A percentile compares a stretch with the other conserved stretches of the same genome.
Evolutionary conservation across 768 basidiomycete genomes (phyloP).

Genomic region (Tricholomella constricta): DNA sequence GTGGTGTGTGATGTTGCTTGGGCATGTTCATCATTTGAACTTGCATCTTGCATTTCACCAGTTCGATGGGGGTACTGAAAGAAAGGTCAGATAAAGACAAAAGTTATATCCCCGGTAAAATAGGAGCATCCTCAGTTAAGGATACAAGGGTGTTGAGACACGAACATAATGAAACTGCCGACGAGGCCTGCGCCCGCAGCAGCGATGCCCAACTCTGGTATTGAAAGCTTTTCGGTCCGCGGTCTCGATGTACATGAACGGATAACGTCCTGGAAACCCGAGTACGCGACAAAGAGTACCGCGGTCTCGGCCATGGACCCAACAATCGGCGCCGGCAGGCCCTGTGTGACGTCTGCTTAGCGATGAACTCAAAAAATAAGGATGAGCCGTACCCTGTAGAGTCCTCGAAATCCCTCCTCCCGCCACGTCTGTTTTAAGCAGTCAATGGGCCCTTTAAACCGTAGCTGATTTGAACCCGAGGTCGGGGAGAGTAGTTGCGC

Average conservation of each 20-base stretch:
- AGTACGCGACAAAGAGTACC: slow-evolving; percentile 83
- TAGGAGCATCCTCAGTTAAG: not conserved
- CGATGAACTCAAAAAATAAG: not conserved
- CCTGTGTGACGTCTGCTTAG: slow-evolving; percentile 51
- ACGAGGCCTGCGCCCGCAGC: slow-evolving; percentile 86
- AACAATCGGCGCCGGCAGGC: slow-evolving; percentile 89
- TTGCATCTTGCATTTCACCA: slow-evolving; percentile 93
- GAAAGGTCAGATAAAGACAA: slow-evolving; percentile 3
- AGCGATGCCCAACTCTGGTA: slow-evolving; percentile 74
- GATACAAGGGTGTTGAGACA: slow-evolving; percentile 12
- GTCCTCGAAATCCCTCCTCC: slow-evolving; percentile 79
- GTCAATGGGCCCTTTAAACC: slow-evolving; percentile 87
- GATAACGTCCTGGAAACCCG: slow-evolving; percentile 69
- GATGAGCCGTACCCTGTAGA: slow-evolving; percentile 76
- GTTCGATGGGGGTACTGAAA: slow-evolving; percentile 78
- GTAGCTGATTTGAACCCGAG: slow-evolving; percentile 46
- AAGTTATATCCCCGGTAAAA: not conserved
- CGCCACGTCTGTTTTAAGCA: slow-evolving; percentile 82
- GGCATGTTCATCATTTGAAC: slow-evolving; percentile 70
- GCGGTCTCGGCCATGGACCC: slow-evolving; percentile 97
- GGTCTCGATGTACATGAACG: slow-evolving; percentile 41
- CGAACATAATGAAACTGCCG: slow-evolving; percentile 88
- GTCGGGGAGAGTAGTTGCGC: slow-evolving; percentile 64
- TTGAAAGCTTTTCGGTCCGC: slow-evolving; percentile 49
- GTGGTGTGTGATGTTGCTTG: slow-evolving; percentile 9